Evolutionary conservation across 202 grass and related monocot species (phyloP).

Genomic region (Sporobolus alterniflorus): DNA sequence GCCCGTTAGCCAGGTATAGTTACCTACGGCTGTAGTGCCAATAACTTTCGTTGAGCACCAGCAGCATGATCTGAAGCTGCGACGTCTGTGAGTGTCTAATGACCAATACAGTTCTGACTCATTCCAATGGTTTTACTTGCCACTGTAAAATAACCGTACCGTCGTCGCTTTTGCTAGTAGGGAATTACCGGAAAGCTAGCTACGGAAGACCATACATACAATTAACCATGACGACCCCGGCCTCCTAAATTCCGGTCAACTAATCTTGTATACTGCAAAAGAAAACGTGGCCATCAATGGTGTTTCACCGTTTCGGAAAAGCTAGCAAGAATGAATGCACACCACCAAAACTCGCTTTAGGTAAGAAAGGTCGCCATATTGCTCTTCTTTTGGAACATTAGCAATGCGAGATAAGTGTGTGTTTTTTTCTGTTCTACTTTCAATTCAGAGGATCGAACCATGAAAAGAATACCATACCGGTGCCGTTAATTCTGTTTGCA

Average conservation of each 20-base stretch:
- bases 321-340: not conserved
- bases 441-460: not conserved
- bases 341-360: not conserved
- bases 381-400: not conserved
- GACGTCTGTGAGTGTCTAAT: no score
- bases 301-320: slow-evolving; percentile 3
- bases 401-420: not conserved
- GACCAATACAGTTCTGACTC: no score
- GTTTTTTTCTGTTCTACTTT: not conserved
- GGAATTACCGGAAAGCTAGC: slow-evolving; percentile 5
- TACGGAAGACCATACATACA: no score
- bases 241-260: no score
- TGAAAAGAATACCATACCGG: not conserved
- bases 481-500: no score
- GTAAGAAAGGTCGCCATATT: not conserved
- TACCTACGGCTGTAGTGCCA: no score
- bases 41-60: no score
- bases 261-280: no score
- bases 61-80: no score
- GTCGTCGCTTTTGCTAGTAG: slow-evolving; percentile 9
- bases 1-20: no score
- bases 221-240: no score
- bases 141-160: no score
- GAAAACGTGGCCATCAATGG: not conserved
- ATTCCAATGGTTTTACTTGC: not conserved